Evolutionary conservation across 768 basidiomycete species (phyloP), one percentile per base, ranked within the genome.

Genomic region (Lepiota brunneoincarnata): DNA sequence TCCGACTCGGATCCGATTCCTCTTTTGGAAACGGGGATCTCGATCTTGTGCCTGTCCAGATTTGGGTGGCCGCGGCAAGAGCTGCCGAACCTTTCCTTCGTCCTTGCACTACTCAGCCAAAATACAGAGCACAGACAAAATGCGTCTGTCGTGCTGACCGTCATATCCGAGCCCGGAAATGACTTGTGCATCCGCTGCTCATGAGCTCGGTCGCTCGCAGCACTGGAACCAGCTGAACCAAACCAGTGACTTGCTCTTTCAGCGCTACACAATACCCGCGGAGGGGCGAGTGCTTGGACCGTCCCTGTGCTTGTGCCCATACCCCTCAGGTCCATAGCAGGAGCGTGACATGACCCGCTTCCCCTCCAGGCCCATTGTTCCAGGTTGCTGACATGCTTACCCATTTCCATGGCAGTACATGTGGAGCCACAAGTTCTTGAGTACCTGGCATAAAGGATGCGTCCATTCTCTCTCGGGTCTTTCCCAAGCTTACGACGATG

Each of bases 1-100:
- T 54, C 52, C 44, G 52, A 54, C 52, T 54, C 52, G 52, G 52
- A 54, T 54, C 52, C 52, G 36, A 36, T 46, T 10, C 52, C 37
- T 38, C 44, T 39, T 39, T 46, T 4, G 52, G 44, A 39, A 37
- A 7, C n/a, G 42, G n/a, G 20, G 51, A 52, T 52, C 51, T 52
- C 43, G 44, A 46, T 46, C 51, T 15, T 15, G 42, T 53, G 26
- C 51, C 43, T 45, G 35, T 45, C 52, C 43, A 46, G 17, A 50
- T 50, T 31, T 40, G 49, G 49, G n/a, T n/a, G n/a, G 45, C 49
- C 49, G 49, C 49, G 50, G 40, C 50, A 51, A n/a, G 15, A 31
- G 17, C 26, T 51, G 49, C 26, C 39, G 31, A 40, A 10, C 24
- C 39, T 17, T 38, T 17, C 40, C 39, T 28, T 20, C 31, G 9